Base-by-base conservation (phyloP, 2,329 filamentous ascomycete genomes). In the Salinomyces thailandicus region DNA sequence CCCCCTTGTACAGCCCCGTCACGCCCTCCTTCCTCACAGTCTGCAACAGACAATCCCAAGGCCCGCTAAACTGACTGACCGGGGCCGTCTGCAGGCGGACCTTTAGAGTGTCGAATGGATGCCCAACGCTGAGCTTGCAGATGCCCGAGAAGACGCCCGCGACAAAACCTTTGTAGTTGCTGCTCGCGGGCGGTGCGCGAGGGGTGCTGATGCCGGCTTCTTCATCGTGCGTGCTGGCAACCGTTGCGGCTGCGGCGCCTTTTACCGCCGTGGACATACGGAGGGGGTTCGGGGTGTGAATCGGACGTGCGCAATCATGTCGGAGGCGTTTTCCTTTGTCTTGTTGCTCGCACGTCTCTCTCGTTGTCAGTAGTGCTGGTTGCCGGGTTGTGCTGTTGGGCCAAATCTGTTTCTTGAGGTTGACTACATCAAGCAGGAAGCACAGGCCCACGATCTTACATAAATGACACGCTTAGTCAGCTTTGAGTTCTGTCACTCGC, bases 81-180 rank as follows among this genome's bases (percentile, higher is more conserved):
- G 81, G 70, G 18, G 85, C 85, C 2, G 89, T 96, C 60, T 98
- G 91, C 13, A 98, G 70, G 19, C 91, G 85, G 36, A 96, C 89
- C 64, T 98, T 98, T 60, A 98, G 77, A 0, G 91, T 96, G 62
- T 98, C 91, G 65, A 98, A 96, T 16, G 75, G 75, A 61, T 79
- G 75, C 85, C 85, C 54, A 26, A 58, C 54, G 52, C 75, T 77
- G 39, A 95, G 67, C 65, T 96, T 96, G 40, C 87, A 79, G 53
- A 96, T 81, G 16, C 91, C 91, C 24, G 85, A 93, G 57, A 95
- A 95, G 5, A 95, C 77, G n/a, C 91, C 91, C 1, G 85, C 91
- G 18, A 95, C 85, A 58, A 96, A 98, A n/a, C 89, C 91, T 54
- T 85, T 87, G 68, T 95, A 96, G 57, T 83, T 80, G 48, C 57